Base-by-base conservation (phyloP, 202 grass and related monocot genomes). In the Schoenoplectus triqueter region DNA sequence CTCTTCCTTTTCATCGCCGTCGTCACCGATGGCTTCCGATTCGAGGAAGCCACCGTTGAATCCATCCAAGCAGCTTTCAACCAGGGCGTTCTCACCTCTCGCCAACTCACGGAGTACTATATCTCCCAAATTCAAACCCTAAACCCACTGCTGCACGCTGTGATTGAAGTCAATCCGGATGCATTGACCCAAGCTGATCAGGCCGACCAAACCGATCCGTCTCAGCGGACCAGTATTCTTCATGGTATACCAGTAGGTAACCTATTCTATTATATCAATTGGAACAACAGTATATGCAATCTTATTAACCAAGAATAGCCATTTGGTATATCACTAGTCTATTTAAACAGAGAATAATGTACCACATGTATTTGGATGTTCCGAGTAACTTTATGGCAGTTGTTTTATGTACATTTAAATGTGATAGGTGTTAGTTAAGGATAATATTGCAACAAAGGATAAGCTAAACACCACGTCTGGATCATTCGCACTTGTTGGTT, bases 361-460 rank as follows among this genome's bases (percentile, higher is more conserved):
- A 46, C 41, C 14, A n/a, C 5, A 45, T 46, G 5, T 7, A 69
- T 69, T 69, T 42, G 66, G 14, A 15, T 11, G 5, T 46, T 44
- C 5, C 40, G 5, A 5, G 42, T 47, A 70, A 70, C 46, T 17
- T 70, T 46, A 44, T 46, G 42, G 13, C 42, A 70, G 67, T 70
- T 70, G 40, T 46, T 70, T 46, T 20, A 73, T 50, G 49, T 15
- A 10, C 14, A 6, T 50, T 73, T 50, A 15, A 7, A n/a, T 45
- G 7, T 49, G n/a, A 68, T 87, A 90, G 6, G 87, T 94, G 9
- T 84, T 97, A 15, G 75, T 97, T 6, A 97, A 97, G 88, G 94
- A 97, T 89, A 92, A 92, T 78, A 92, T 97, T 39, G 90, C 87
- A 14, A 88, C 86, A 9, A 82, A 82, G 61, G 89, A 88, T 56